phyloP scores from a whole-genome alignment of 495 filamentous ascomycete species.

The Penicillium steckii region DNA sequence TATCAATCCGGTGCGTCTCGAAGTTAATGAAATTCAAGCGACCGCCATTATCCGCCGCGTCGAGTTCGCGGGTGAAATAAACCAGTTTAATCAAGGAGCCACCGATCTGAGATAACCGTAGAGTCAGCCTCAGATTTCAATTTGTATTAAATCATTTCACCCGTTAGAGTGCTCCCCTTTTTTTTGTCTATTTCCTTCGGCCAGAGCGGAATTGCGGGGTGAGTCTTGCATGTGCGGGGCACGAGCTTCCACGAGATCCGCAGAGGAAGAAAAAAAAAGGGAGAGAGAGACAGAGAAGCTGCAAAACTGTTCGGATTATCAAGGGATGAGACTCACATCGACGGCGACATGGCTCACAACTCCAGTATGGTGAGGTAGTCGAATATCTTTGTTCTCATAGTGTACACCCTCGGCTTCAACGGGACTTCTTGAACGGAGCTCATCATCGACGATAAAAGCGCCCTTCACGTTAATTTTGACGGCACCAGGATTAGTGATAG shows the following conservation, averaged over 20 bases:
- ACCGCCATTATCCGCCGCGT: conserved; percentile 77
- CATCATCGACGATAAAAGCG: conserved; percentile 91
- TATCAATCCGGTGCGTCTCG: conserved; percentile 89
- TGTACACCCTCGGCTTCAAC: conserved; percentile 58
- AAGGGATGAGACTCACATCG: conserved; percentile 63
- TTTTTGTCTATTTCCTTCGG: conserved; percentile 1
- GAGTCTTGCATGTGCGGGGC: conserved; percentile 30
- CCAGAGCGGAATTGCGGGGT: not conserved
- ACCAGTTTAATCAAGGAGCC: conserved; percentile 94
- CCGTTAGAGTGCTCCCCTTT: no score
- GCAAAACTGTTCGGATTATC: not conserved
- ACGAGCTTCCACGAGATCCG: conserved; percentile 3
- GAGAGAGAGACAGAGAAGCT: no score
- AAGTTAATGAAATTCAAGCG: conserved; percentile 93
- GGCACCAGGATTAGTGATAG: conserved; percentile 78
- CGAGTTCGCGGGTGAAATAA: conserved; percentile 88
- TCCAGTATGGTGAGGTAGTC: conserved; percentile 90
- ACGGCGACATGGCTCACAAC: conserved; percentile 95
- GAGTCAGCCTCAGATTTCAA: conserved; percentile 24
- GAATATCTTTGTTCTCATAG: conserved; percentile 85
- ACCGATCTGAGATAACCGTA: conserved; percentile 65
- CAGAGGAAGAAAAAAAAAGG: conserved; percentile 3
- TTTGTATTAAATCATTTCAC: not conserved
- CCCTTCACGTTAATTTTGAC: conserved; percentile 94
- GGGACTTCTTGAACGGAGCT: conserved; percentile 52